phyloP scores from a whole-genome alignment of 257 asterid species.

The Salvia splendens region DNA sequence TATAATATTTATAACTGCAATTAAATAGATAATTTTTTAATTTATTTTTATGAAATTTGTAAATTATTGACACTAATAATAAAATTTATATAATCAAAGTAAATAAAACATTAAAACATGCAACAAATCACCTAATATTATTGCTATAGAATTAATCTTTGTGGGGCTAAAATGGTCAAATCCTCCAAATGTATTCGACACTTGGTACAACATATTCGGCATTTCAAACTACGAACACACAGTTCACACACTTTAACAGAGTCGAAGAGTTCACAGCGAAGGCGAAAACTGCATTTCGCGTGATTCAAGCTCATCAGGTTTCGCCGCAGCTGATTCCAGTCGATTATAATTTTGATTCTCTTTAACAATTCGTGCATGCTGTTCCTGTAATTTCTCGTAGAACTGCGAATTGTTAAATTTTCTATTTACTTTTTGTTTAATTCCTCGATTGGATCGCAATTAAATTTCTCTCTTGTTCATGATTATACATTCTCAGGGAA shows the following conservation, averaged over 20 bases:
- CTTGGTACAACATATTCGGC: background rate
- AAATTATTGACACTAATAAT: too few relatives aligned
- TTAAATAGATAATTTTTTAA: too few relatives aligned
- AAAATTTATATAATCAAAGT: too few relatives aligned
- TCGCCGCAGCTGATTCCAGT: background rate
- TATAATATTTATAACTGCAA: too few relatives aligned
- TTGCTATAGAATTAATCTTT: too few relatives aligned
- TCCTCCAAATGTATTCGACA: background rate
- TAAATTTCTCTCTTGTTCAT: background rate
- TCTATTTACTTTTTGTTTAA: slow-evolving; percentile 1
- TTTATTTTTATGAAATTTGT: too few relatives aligned
- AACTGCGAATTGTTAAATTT: slow-evolving; percentile 6
- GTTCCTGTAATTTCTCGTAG: slow-evolving; percentile 15
- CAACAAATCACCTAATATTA: too few relatives aligned
- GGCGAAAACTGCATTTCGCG: background rate
- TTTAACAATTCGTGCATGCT: slow-evolving; percentile 13
- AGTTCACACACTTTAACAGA: background rate
- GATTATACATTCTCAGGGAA: background rate
- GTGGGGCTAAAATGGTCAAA: slow-evolving; percentile 19
- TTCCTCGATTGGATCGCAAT: slow-evolving; percentile 1
- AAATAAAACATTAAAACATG: too few relatives aligned
- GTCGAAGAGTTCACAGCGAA: slow-evolving; percentile 4
- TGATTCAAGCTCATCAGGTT: slow-evolving; percentile 29
- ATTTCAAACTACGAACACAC: background rate
- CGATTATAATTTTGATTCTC: background rate